These are phyloP conservation scores for Moniliophthora roreri DNA, from an alignment of 1,284 basidiomycete species.

Conservation along the genomic window DNA sequence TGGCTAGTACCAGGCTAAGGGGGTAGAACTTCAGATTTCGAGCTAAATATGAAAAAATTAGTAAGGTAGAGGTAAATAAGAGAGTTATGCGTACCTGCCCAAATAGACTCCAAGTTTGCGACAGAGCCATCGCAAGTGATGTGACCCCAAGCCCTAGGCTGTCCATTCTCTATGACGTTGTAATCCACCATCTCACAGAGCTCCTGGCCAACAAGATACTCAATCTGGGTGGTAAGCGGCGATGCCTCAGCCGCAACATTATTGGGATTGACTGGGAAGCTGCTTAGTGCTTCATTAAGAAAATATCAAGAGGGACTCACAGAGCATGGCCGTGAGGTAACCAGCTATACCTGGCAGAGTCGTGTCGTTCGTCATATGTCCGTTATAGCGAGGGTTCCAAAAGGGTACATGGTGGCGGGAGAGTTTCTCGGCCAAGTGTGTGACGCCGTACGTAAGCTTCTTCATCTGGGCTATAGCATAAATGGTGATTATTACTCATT, in stretches of 20 bases:
- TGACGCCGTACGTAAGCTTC: background rate
- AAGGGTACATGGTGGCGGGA: slow-evolving; percentile 7
- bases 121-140: slow-evolving; percentile 44
- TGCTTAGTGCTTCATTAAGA: background rate
- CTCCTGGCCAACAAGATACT: slow-evolving; percentile 40
- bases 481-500: background rate
- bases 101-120: slow-evolving; percentile 48
- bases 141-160: slow-evolving; percentile 37
- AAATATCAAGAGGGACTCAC: background rate
- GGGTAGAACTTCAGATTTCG: slow-evolving; percentile 44
- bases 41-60: background rate
- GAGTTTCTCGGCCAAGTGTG: slow-evolving; percentile 1
- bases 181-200: slow-evolving; percentile 43
- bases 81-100: slow-evolving; percentile 14
- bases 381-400: slow-evolving; percentile 8
- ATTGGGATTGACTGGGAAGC: slow-evolving; percentile 7
- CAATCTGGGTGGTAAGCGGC: slow-evolving; percentile 40
- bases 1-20: slow-evolving; percentile 31
- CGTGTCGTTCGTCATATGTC: slow-evolving; percentile 4
- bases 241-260: slow-evolving; percentile 38
- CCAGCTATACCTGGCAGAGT: slow-evolving; percentile 6
- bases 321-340: slow-evolving; percentile 7
- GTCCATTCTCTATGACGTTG: slow-evolving; percentile 11
- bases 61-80: background rate
- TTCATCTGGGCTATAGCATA: background rate